A percentile compares a stretch with the other conserved stretches of the same genome.
Conservation (phyloP, 2,329 filamentous ascomycete species). For the Cytospora paraplurivora region DNA sequence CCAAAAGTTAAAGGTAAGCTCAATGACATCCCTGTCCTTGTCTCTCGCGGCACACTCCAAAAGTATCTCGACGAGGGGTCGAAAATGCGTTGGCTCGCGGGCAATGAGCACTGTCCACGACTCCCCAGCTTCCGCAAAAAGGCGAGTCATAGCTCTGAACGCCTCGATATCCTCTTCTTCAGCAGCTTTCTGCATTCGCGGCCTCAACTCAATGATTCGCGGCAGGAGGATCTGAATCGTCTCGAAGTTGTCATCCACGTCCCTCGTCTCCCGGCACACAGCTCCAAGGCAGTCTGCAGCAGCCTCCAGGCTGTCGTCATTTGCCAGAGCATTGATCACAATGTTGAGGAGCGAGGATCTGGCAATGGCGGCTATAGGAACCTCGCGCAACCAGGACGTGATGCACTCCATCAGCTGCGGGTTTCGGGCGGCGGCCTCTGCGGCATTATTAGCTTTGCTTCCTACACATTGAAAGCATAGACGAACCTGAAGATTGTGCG, state of each 20-base stretch:
- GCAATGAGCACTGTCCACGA: constrained; percentile 93
- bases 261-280: constrained; percentile 87
- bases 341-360: constrained; percentile 82
- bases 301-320: constrained; percentile 78
- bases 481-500: constrained; percentile 83
- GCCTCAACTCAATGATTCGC: constrained; percentile 72
- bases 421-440: constrained; percentile 78
- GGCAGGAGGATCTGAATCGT: constrained; percentile 84
- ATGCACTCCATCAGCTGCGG: constrained; percentile 93
- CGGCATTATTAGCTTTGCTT: constrained; percentile 32
- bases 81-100: constrained; percentile 78
- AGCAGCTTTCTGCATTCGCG: constrained; percentile 74
- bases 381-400: constrained; percentile 93
- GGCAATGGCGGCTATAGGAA: constrained; percentile 80
- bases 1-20: constrained; percentile 96
- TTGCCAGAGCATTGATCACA: constrained; percentile 74
- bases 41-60: constrained; percentile 90
- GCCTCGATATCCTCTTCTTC: constrained; percentile 82
- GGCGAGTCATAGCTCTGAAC: constrained; percentile 84
- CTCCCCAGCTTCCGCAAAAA: constrained; percentile 91
- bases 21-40: constrained; percentile 86
- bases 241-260: constrained; percentile 86
- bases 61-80: constrained; percentile 82
- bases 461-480: neutral
- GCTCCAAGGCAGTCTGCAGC: constrained; percentile 91